Evolutionary conservation across 163 green algal genomes (phyloP).

Genomic region (Smithsoniella earleae): DNA sequence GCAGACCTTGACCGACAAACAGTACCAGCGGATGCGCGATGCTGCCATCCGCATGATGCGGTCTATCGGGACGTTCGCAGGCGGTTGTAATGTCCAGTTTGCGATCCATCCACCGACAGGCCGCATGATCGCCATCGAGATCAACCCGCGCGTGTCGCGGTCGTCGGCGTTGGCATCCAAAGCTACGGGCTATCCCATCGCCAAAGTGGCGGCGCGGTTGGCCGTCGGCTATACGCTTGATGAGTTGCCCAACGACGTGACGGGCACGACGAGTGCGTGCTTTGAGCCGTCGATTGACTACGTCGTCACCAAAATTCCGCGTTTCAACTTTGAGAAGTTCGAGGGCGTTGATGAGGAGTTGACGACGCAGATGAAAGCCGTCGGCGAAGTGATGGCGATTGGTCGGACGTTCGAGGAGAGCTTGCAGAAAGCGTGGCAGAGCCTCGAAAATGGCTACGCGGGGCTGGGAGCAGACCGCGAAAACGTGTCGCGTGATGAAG

Average conservation of each 20-base stretch:
- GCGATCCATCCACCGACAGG: constrained; percentile 31
- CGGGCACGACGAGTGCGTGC: constrained; percentile 83
- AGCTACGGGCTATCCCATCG: constrained; percentile 82
- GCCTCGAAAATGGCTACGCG: too few species aligned
- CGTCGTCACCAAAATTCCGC: constrained; percentile 96
- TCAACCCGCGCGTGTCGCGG: constrained; percentile 94
- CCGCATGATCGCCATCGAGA: constrained; percentile 96
- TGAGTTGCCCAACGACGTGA: constrained; percentile 98
- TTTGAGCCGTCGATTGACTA: constrained; percentile 99
- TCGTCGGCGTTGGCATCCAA: constrained; percentile 96
- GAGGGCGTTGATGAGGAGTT: constrained; percentile 76
- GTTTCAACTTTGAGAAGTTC: constrained; percentile 99
- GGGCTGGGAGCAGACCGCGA: too few species aligned
- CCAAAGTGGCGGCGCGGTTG: constrained; percentile 86
- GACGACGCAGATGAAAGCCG: constrained; percentile 96
- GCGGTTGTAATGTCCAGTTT: constrained; percentile 89
- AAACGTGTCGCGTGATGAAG: too few species aligned
- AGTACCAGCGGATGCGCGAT: constrained; percentile 93
- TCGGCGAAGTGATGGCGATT: constrained; percentile 97
- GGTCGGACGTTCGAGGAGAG: constrained; percentile 91
- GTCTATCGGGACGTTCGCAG: constrained; percentile 97
- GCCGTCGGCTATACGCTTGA: constrained; percentile 91
- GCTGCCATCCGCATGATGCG: constrained; percentile 87
- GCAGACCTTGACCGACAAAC: constrained; percentile 74
- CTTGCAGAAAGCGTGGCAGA: constrained; percentile 71